A percentile compares a stretch with the other conserved stretches of the same genome.
Evolutionary conservation across 2,329 filamentous ascomycete genomes (phyloP).

Genomic region (Clonostachys sp.): DNA sequence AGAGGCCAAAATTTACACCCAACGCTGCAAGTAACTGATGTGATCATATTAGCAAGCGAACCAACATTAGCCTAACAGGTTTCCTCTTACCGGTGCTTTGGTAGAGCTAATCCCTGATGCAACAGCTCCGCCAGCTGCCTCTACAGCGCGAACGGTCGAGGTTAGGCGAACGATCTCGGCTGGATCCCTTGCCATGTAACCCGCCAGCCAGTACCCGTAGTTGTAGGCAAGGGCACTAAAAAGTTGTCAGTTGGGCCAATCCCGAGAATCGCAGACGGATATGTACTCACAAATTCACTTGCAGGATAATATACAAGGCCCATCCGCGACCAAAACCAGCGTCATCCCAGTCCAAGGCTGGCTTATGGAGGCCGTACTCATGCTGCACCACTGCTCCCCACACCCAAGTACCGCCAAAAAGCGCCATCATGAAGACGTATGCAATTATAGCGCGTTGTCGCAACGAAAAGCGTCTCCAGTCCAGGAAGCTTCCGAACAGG

Average conservation of each 20-base stretch:
- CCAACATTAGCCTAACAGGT: no score
- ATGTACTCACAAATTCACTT: constrained; percentile 5
- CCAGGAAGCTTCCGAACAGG: constrained; percentile 12
- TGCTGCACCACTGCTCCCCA: constrained; percentile 12
- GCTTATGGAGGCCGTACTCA: constrained; percentile 4
- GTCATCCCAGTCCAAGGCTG: constrained; percentile 8
- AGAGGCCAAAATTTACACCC: constrained; percentile 9
- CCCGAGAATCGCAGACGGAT: constrained; percentile 7
- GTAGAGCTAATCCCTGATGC: not conserved
- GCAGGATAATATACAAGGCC: constrained; percentile 13
- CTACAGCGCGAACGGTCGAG: not conserved
- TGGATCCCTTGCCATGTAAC: constrained; percentile 1
- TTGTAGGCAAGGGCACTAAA: not conserved
- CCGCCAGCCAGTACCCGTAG: not conserved
- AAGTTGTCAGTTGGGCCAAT: constrained; percentile 6
- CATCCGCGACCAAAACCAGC: constrained; percentile 12
- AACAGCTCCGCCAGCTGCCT: not conserved
- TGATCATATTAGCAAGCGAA: no score
- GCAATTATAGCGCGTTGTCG: constrained; percentile 3
- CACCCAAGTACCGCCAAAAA: constrained; percentile 7
- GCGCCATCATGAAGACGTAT: constrained; percentile 2
- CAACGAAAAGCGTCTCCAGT: constrained; percentile 9
- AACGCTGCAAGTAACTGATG: constrained; percentile 6
- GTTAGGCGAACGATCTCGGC: not conserved
- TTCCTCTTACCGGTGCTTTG: not conserved